These are phyloP conservation scores for Ochetophila trinervis DNA, from an alignment of 306 rosid species.

Conservation along the genomic window DNA sequence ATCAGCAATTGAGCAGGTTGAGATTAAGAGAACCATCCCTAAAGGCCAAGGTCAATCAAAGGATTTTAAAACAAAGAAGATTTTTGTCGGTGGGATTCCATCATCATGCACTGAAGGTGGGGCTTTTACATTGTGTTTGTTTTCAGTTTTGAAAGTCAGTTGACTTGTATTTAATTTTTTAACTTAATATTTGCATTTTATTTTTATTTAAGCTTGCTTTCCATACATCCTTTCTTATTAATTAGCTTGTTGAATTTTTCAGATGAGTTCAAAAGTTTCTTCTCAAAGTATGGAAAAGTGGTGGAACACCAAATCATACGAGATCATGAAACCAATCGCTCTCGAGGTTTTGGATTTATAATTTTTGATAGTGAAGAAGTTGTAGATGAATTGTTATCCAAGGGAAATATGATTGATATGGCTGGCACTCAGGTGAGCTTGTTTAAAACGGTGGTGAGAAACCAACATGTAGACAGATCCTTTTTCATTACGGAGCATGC, in stretches of 20 bases:
- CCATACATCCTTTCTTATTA: neutral
- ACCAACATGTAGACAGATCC: conserved; percentile 23
- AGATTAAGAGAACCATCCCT: conserved; percentile 91
- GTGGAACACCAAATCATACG: conserved; percentile 86
- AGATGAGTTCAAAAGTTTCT: conserved; percentile 77
- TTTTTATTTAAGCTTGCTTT: neutral
- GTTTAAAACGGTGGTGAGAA: conserved; percentile 27
- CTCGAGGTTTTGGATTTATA: conserved; percentile 92
- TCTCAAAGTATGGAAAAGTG: conserved; percentile 66
- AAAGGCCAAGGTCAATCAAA: conserved; percentile 76
- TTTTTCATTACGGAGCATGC: conserved; percentile 30
- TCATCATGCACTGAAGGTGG: conserved; percentile 68
- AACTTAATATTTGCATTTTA: neutral
- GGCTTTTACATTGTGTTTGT: conserved; percentile 7
- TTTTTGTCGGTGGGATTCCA: conserved; percentile 93
- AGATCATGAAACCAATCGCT: conserved; percentile 77
- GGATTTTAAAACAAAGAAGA: conserved; percentile 83
- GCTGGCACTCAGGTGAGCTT: conserved; percentile 89
- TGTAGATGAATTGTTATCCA: conserved; percentile 74
- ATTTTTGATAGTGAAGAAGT: conserved; percentile 81
- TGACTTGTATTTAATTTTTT: neutral
- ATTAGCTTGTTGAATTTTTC: conserved; percentile 7
- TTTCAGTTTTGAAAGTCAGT: neutral
- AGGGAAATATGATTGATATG: conserved; percentile 96
- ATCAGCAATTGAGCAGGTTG: conserved; percentile 46